Evolutionary conservation across 2,329 filamentous ascomycete species (phyloP), one percentile per base, ranked within the genome.

Genomic region (Aspergillus aculeatus): DNA sequence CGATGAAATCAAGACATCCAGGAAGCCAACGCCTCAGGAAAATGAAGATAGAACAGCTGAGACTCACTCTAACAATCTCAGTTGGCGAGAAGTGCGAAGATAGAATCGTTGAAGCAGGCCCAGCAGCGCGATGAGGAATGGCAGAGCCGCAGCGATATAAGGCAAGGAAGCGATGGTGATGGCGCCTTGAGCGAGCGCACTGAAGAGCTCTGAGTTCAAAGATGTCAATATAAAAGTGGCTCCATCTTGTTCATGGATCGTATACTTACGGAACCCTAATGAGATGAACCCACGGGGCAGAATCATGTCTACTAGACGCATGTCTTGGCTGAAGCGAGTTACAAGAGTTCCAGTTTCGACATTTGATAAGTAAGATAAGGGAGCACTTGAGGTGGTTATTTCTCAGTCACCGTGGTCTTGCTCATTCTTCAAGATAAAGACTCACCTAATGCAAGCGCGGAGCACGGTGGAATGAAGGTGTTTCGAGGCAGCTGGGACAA

Each of bases 301-400:
- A 35, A 77, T 71, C 67, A 72, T 75, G 50, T 82, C 80, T 11
- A 81, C 76, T 23, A 81, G 67, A 54, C 73, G 69, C 14, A 81
- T 72, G 66, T 82, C 80, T 60, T 81, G 79, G 23, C 73, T 77
- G 66, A 82, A 82, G 16, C 62, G 54, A 4, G 60, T 62, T 12
- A 62, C 41, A 73, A 69, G 79, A 16, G 75, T 70, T 31, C 79
- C 78, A 10, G 77, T 76, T 58, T 81, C 78, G 0, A 75, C 77
- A 5, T 72, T 73, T 0, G 76, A 69, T 56, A 81, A 77, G 65
- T 79, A 81, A 3, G 73, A 73, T 67, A 79, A 67, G 21, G 75
- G 72, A n/a, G 77, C 76, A 47, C 70, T 35, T 35, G 32, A 35
- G 5, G 12, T 5, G 11, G 4, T 35, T 35, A 16, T 11, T 35